phyloP scores from a whole-genome alignment of 2,329 filamentous ascomycete genomes.

The Penicillium rolfsii region DNA sequence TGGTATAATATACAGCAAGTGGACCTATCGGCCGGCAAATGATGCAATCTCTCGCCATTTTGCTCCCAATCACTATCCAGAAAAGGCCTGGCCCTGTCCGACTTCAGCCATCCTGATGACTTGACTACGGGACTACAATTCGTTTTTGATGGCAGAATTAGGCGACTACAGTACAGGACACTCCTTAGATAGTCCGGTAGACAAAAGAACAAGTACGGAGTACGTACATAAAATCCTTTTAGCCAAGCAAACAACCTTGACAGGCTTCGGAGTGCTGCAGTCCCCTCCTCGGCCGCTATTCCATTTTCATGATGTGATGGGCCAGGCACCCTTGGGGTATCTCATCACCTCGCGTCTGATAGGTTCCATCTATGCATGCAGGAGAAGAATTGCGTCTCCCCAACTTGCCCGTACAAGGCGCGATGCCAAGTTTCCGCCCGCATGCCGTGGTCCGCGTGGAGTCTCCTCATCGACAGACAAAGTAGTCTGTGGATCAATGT shows the following conservation, averaged over 20 bases:
- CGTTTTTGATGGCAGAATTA: background rate
- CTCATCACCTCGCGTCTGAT: background rate
- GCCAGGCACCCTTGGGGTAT: background rate
- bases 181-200: background rate
- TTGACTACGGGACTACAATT: background rate
- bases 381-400: background rate
- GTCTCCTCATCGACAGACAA: background rate
- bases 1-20: background rate
- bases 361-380: background rate
- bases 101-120: background rate
- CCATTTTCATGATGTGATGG: background rate
- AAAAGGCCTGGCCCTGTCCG: background rate
- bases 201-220: no score
- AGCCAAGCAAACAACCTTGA: background rate
- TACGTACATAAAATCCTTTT: background rate
- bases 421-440: background rate
- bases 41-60: slow-evolving; percentile 19
- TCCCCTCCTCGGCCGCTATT: background rate
- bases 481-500: background rate
- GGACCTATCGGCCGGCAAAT: slow-evolving; percentile 5
- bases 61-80: background rate
- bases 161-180: background rate
- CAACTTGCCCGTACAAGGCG: background rate
- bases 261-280: background rate
- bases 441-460: background rate